These are phyloP conservation scores for Solanum neorickii DNA, from an alignment of 257 asterid genomes.

Conservation along the genomic window DNA sequence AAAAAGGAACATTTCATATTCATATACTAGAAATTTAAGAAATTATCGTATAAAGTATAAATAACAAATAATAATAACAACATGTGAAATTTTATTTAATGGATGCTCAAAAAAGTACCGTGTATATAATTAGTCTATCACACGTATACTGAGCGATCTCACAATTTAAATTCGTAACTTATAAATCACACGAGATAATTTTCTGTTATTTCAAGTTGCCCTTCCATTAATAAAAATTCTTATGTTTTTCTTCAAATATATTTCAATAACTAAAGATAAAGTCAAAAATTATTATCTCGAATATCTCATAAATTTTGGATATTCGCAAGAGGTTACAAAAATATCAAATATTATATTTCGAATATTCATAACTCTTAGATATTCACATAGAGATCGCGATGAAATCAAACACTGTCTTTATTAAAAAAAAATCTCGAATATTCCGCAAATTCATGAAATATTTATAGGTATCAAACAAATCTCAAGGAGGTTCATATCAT, in stretches of 20 bases:
- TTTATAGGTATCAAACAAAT: background rate
- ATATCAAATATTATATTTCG: no score
- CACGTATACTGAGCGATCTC: background rate
- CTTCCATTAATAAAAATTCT: background rate
- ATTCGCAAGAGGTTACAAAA: no score
- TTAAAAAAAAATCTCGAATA: fast-evolving
- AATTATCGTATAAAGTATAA: background rate
- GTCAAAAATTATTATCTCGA: background rate
- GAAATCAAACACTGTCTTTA: no score
- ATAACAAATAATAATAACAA: background rate
- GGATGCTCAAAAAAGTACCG: no score
- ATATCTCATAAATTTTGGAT: no score
- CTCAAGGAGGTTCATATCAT: fast-evolving
- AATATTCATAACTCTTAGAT: no score
- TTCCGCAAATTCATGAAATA: no score
- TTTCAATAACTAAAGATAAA: background rate
- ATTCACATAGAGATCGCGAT: no score
- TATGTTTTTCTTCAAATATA: background rate
- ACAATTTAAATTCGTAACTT: background rate
- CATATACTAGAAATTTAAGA: background rate
- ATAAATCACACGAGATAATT: background rate
- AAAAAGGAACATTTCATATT: background rate
- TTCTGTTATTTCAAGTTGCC: fast-evolving
- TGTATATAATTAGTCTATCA: background rate
- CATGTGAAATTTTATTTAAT: background rate